A percentile compares a stretch with the other conserved stretches of the same genome.
These are phyloP conservation scores for Pezicula neosporulosa DNA, from an alignment of 2,329 filamentous ascomycete species.

Conservation along the genomic window DNA sequence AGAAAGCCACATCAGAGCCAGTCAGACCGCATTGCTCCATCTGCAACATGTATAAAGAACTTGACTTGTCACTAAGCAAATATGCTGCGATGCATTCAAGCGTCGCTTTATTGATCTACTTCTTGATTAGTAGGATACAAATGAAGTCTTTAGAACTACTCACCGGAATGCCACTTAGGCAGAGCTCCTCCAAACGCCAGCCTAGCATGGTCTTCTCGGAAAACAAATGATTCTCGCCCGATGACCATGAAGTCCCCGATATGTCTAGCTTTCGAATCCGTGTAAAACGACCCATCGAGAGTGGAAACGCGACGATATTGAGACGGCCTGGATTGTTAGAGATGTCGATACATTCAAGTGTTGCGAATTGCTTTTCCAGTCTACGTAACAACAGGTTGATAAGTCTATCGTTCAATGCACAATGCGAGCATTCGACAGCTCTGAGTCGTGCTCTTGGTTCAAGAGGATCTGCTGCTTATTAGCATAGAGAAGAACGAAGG, in stretches of 20 bases:
- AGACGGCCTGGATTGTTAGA: constrained; percentile 64
- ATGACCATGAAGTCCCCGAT: constrained; percentile 60
- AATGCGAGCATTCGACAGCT: constrained; percentile 64
- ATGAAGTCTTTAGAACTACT: constrained; percentile 4
- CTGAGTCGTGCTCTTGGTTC: constrained; percentile 62
- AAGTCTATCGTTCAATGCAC: constrained; percentile 54
- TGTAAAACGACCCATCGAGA: constrained; percentile 63
- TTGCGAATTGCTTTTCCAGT: constrained; percentile 60
- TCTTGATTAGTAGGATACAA: constrained; percentile 16
- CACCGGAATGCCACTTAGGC: constrained; percentile 58
- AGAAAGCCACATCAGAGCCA: constrained; percentile 59
- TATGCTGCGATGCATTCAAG: constrained; percentile 65
- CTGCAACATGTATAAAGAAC: constrained; percentile 55
- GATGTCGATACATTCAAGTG: constrained; percentile 63
- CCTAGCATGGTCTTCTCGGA: constrained; percentile 61
- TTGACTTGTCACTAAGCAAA: constrained; percentile 56
- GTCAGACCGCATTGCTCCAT: constrained; percentile 65
- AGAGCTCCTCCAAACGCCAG: constrained; percentile 65
- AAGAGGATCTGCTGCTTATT: constrained; percentile 52
- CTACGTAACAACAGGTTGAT: constrained; percentile 61
- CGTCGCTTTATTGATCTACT: constrained; percentile 53
- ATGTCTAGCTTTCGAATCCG: constrained; percentile 64
- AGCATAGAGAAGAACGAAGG: constrained; percentile 16
- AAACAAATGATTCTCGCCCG: constrained; percentile 60
- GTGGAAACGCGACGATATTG: constrained; percentile 60